Percentiles rank a stretch among this genome's conserved stretches.
phyloP scores from a whole-genome alignment of 2,329 filamentous ascomycete species.

The Cladosporium phlei region DNA sequence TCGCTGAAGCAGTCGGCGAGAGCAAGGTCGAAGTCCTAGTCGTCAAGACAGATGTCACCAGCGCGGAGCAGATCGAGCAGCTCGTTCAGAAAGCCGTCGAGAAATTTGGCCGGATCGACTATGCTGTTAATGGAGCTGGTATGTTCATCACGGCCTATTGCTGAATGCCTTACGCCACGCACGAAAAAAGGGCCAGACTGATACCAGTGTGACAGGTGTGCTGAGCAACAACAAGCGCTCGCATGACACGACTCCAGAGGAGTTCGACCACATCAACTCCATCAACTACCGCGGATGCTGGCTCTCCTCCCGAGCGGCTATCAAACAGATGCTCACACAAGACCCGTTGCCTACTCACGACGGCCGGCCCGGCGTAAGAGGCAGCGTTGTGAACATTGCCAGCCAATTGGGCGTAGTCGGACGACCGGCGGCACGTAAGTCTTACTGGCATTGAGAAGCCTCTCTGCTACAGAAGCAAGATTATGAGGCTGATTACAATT shows the following conservation, averaged over 20 bases:
- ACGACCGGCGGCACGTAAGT: slow-evolving; percentile 9
- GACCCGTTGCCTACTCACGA: slow-evolving; percentile 42
- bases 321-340: slow-evolving; percentile 43
- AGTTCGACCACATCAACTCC: slow-evolving; percentile 42
- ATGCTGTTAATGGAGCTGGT: slow-evolving; percentile 43
- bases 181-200: background rate
- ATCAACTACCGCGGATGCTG: slow-evolving; percentile 45
- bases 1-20: slow-evolving; percentile 23
- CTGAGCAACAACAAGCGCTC: slow-evolving; percentile 36
- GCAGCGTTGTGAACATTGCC: slow-evolving; percentile 45
- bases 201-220: slow-evolving; percentile 28
- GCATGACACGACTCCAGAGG: slow-evolving; percentile 31
- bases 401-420: slow-evolving; percentile 42
- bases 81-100: slow-evolving; percentile 33
- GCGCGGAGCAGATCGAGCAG: slow-evolving; percentile 32
- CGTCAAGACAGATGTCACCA: slow-evolving; percentile 34
- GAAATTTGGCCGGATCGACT: slow-evolving; percentile 42
- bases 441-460: no score
- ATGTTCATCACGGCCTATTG: no score
- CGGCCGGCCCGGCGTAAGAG: slow-evolving; percentile 38
- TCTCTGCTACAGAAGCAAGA: no score
- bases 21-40: slow-evolving; percentile 23
- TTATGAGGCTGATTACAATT: no score
- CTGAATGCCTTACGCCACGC: no score
- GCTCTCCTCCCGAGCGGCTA: slow-evolving; percentile 42